A percentile compares a stretch with the other conserved stretches of the same genome.
phyloP scores from a whole-genome alignment of 352 stramenopile genomes.

The Globisporangium recalcitrans region DNA sequence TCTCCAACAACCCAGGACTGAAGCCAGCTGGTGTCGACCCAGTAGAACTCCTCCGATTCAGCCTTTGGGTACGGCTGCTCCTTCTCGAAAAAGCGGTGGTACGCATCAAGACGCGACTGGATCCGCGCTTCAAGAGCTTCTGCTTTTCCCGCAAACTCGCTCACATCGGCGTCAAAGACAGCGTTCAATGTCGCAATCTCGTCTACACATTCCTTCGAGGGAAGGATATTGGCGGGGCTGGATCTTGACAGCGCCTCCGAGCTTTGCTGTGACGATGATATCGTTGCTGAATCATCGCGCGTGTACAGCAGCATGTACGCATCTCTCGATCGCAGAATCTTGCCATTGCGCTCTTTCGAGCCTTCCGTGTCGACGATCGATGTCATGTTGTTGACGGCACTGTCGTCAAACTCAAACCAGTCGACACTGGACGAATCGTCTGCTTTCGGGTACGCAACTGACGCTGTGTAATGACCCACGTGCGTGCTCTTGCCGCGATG shows the following conservation, averaged over 20 bases:
- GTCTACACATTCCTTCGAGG: slow-evolving; percentile 30
- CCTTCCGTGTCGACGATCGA: slow-evolving; percentile 31
- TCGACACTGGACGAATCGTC: slow-evolving; percentile 20
- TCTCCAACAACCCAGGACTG: slow-evolving; percentile 59
- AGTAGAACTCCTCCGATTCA: slow-evolving; percentile 42
- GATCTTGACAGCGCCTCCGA: background rate
- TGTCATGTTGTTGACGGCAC: slow-evolving; percentile 49
- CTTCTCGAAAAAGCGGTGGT: slow-evolving; percentile 62
- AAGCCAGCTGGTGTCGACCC: slow-evolving; percentile 67
- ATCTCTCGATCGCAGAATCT: slow-evolving; percentile 67
- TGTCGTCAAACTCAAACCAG: slow-evolving; percentile 87
- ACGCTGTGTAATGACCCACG: slow-evolving; percentile 83
- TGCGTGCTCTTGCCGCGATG: slow-evolving; percentile 80
- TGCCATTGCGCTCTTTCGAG: slow-evolving; percentile 40
- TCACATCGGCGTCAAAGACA: slow-evolving; percentile 44
- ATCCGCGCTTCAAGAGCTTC: slow-evolving; percentile 47
- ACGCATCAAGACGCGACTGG: slow-evolving; percentile 41
- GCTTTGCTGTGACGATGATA: background rate
- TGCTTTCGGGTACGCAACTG: slow-evolving; percentile 49
- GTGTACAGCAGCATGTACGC: slow-evolving; percentile 87
- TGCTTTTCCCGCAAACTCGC: slow-evolving; percentile 38
- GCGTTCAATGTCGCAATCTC: slow-evolving; percentile 49
- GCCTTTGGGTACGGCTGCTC: slow-evolving; percentile 34
- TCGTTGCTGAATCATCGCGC: slow-evolving; percentile 26
- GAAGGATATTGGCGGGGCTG: slow-evolving; percentile 8